These are phyloP conservation scores for Carex arenaria DNA, from an alignment of 202 grass and related monocot species.

Conservation along the genomic window DNA sequence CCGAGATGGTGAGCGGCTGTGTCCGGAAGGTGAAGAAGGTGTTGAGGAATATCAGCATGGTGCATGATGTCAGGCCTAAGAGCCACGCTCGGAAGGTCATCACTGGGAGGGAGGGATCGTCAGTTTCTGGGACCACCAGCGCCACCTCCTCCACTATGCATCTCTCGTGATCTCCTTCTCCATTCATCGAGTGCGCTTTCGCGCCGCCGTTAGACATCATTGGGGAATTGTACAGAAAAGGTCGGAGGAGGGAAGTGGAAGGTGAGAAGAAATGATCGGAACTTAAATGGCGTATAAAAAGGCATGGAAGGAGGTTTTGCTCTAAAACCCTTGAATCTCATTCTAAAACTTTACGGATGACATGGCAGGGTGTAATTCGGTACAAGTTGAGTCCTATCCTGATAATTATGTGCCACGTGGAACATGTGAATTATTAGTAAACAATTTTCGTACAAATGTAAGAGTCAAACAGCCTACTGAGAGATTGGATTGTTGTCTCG, in stretches of 20 bases:
- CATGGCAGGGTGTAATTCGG: neutral
- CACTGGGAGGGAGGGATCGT: conserved; percentile 72
- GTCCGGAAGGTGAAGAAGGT: conserved; percentile 99
- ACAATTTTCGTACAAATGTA: neutral
- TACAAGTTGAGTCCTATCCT: neutral
- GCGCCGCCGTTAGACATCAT: conserved; percentile 24
- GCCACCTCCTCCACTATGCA: conserved; percentile 95
- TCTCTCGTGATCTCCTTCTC: conserved; percentile 13
- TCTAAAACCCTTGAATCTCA: neutral
- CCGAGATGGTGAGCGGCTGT: conserved; percentile 98
- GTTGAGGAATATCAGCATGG: conserved; percentile 98
- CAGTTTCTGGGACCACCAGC: conserved; percentile 91
- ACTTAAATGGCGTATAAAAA: neutral
- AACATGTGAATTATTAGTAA: neutral
- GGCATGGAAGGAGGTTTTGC: neutral
- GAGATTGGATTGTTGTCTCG: neutral
- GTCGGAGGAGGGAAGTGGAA: neutral
- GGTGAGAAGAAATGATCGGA: neutral
- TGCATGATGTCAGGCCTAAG: conserved; percentile 72
- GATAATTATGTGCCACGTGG: neutral
- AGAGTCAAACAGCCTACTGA: neutral
- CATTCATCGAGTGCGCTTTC: neutral
- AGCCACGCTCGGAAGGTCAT: conserved; percentile 98
- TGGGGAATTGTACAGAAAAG: neutral
- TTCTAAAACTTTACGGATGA: neutral